These are phyloP conservation scores for Corymbia citriodora DNA, from an alignment of 441 rosid species.

Conservation along the genomic window DNA sequence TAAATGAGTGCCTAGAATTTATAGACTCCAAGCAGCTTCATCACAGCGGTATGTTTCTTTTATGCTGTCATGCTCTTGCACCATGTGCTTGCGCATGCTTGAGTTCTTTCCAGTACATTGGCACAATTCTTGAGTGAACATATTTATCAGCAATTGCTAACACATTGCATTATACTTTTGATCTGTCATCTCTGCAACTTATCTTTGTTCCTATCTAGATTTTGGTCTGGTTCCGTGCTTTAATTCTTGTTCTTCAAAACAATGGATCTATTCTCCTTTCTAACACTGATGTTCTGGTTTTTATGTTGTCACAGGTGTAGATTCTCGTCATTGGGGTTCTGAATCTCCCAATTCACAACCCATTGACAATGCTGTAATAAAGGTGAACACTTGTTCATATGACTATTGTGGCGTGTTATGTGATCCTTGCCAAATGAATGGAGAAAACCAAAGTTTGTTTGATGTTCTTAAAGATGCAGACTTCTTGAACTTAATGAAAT, in stretches of 20 bases:
- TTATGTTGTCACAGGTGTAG: conserved; percentile 31
- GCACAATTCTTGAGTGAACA: background rate
- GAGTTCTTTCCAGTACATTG: background rate
- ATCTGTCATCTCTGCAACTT: background rate
- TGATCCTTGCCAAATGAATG: background rate
- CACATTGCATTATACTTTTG: background rate
- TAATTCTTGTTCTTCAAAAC: background rate
- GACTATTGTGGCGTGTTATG: background rate
- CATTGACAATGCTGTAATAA: conserved; percentile 43
- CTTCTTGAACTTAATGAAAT: background rate
- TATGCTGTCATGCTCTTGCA: background rate
- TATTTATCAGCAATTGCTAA: background rate
- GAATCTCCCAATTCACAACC: conserved; percentile 14
- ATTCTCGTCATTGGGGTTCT: conserved; percentile 38
- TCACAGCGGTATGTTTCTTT: conserved; percentile 41
- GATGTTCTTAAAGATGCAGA: background rate
- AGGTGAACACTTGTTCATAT: conserved; percentile 29
- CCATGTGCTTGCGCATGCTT: background rate
- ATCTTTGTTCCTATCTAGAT: background rate
- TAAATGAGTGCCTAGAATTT: conserved; percentile 89
- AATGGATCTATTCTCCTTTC: background rate
- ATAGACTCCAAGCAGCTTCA: conserved; percentile 96
- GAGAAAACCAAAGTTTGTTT: background rate
- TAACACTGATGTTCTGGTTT: background rate
- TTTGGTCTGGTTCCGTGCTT: background rate